Evolutionary conservation across 2,329 filamentous ascomycete species (phyloP).

Genomic region (Verticillium klebahnii): DNA sequence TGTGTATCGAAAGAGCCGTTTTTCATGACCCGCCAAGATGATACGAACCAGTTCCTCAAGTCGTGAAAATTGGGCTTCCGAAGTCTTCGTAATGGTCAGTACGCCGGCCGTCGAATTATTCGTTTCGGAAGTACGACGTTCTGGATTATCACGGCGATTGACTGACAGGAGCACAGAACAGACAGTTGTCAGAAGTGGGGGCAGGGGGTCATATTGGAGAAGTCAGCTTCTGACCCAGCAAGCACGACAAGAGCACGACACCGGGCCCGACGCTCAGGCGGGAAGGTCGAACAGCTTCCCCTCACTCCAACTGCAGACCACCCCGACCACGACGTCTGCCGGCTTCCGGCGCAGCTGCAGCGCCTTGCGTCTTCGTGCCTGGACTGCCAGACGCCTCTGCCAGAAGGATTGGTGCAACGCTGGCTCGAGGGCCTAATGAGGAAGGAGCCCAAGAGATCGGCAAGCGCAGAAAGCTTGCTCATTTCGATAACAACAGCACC

Average conservation of each 20-base stretch:
- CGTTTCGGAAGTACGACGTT: too few relatives aligned
- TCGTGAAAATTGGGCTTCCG: too few relatives aligned
- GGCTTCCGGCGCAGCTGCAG: neutral
- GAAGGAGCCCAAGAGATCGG: neutral
- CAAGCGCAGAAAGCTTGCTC: neutral
- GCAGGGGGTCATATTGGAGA: constrained; percentile 26
- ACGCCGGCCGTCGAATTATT: too few relatives aligned
- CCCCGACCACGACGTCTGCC: neutral
- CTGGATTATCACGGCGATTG: neutral
- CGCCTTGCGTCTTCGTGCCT: neutral
- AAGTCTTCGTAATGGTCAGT: too few relatives aligned
- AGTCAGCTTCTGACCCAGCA: too few relatives aligned
- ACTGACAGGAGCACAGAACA: too few relatives aligned
- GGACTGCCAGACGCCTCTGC: neutral
- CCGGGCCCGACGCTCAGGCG: constrained; percentile 49
- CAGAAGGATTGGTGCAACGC: neutral
- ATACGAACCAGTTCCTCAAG: too few relatives aligned
- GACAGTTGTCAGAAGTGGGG: too few relatives aligned
- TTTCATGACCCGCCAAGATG: too few relatives aligned
- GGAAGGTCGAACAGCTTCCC: neutral
- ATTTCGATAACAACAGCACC: neutral
- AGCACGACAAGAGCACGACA: constrained; percentile 25
- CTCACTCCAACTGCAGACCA: neutral
- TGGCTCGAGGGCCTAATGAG: neutral
- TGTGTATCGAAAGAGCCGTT: too few relatives aligned